Evolutionary conservation across 257 asterid genomes (phyloP), one percentile per base, ranked within the genome.

Genomic region (Rauvolfia tetraphylla): DNA sequence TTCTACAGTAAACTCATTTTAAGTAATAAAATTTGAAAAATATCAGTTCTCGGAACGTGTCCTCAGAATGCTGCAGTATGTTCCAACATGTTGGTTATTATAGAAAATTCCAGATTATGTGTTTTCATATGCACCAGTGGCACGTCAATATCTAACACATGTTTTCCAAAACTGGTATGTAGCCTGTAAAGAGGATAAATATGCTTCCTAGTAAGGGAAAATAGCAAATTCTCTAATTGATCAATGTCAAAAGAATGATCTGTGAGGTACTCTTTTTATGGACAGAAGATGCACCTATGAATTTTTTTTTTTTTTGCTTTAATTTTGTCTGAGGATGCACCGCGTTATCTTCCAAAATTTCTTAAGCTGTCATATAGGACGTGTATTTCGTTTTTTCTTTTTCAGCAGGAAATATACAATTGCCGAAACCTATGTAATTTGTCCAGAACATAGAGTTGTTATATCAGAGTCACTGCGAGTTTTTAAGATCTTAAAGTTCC

Each of bases 201-300:
- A n/a, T n/a, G n/a, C n/a, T n/a, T n/a, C n/a, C n/a, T n/a, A n/a
- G n/a, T n/a, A n/a, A n/a, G n/a, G 0, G 18, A 27, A 58, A 34
- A 36, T n/a, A 34, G n/a, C 4, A 57, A 22, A 12, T 36, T 63
- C 44, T 44, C 38, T 36, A 46, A 39, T 49, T 39, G 51, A 73
- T 6, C 20, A 11, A 39, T 49, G 48, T n/a, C 0, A 34, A 18
- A 3, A 10, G 6, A 25, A 58, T 7, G 23, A 39, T 73, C 67
- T 34, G 15, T 12, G 12, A 18, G 10, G n/a, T 36, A 29, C 66
- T 54, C 27, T 38, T 66, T 13, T 33, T 11, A 57, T 13, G 27
- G 29, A 57, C 25, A 73, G 25, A 57, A 73, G 53, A 73, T 5
- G 69, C 56, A 57, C 10, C 56, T 46, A 29, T 73, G 33, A 73